Percentiles rank a stretch among this genome's conserved stretches.
These are phyloP conservation scores for Crithidia fasciculata DNA, from an alignment of 208 protist species.

Conservation along the genomic window DNA sequence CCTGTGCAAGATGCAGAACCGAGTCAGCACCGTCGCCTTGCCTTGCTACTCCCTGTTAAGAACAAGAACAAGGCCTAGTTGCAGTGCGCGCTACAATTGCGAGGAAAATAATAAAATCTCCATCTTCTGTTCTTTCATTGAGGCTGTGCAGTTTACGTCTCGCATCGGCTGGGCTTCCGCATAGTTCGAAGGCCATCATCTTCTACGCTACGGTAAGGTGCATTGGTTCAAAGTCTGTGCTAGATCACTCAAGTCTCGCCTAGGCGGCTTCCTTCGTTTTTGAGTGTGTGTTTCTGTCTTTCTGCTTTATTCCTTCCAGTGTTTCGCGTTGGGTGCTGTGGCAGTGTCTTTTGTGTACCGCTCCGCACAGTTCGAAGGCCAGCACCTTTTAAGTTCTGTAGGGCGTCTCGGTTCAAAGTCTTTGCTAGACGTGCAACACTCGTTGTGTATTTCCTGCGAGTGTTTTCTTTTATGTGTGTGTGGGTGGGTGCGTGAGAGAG, in stretches of 20 bases:
- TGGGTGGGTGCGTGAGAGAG: too few relatives aligned
- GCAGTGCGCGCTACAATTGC: too few relatives aligned
- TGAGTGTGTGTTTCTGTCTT: too few relatives aligned
- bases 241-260: not conserved
- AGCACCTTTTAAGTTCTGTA: not conserved
- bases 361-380: constrained; percentile 6
- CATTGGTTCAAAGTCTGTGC: constrained; percentile 21
- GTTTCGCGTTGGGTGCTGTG: too few relatives aligned
- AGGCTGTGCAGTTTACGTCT: too few relatives aligned
- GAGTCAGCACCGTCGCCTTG: too few relatives aligned
- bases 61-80: too few relatives aligned
- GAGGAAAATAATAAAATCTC: not conserved
- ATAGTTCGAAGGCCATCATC: constrained; percentile 37
- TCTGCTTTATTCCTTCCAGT: too few relatives aligned
- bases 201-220: not conserved
- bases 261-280: not conserved
- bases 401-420: constrained; percentile 2
- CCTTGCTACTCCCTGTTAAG: too few relatives aligned
- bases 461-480: too few relatives aligned
- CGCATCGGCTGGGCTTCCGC: not conserved
- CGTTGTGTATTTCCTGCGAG: too few relatives aligned
- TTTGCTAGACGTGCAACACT: not conserved
- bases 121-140: not conserved
- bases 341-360: too few relatives aligned
- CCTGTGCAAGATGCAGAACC: constrained; percentile 15